These are phyloP conservation scores for Chrysoporthe deuterocubensis DNA, from an alignment of 2,329 filamentous ascomycete species.

Conservation along the genomic window DNA sequence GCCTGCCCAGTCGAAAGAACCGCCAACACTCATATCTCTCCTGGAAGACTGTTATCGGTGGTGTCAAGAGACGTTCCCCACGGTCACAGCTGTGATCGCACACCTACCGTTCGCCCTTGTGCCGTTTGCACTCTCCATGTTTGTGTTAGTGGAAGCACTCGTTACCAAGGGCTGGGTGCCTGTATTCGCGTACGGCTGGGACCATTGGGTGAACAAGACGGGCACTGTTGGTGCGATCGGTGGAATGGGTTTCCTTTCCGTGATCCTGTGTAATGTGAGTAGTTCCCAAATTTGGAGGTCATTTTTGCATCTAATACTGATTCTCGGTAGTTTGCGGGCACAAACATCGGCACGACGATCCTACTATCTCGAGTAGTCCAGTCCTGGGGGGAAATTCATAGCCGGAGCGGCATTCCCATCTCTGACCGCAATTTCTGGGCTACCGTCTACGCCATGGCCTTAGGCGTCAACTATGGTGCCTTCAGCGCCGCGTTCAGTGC, in stretches of 20 bases:
- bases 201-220: slow-evolving; percentile 72
- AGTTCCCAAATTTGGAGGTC: background rate
- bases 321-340: slow-evolving; percentile 67
- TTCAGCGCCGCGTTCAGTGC: slow-evolving; percentile 75
- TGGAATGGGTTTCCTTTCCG: slow-evolving; percentile 74
- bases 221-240: slow-evolving; percentile 70
- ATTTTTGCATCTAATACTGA: slow-evolving; percentile 27
- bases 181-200: slow-evolving; percentile 75
- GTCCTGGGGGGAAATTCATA: slow-evolving; percentile 66
- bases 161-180: slow-evolving; percentile 76
- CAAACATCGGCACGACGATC: slow-evolving; percentile 78
- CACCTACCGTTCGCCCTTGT: slow-evolving; percentile 71
- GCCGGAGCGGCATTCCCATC: slow-evolving; percentile 51
- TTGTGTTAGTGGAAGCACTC: slow-evolving; percentile 72
- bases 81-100: slow-evolving; percentile 64
- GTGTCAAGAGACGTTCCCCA: slow-evolving; percentile 73
- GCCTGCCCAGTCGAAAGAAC: slow-evolving; percentile 18
- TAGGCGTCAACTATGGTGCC: slow-evolving; percentile 76
- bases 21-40: slow-evolving; percentile 58
- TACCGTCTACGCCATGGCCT: slow-evolving; percentile 67
- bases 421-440: slow-evolving; percentile 72
- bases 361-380: slow-evolving; percentile 73
- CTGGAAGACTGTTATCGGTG: slow-evolving; percentile 53
- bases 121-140: slow-evolving; percentile 76
- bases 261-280: slow-evolving; percentile 73